Evolutionary conservation across 805 yeast species (phyloP), one percentile per base, ranked within the genome.

Genomic region (Pichia kluyveri): DNA sequence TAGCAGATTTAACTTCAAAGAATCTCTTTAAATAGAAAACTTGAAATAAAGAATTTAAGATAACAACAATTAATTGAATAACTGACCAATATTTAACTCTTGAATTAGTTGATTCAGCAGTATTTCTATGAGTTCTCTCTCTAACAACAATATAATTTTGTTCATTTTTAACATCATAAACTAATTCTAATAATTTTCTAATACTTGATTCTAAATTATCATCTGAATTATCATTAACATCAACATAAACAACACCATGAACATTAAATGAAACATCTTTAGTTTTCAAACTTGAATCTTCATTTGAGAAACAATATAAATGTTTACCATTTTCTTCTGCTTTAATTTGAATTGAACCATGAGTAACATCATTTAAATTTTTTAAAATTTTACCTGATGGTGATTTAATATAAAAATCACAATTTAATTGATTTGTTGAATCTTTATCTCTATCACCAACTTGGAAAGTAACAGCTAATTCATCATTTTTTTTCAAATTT

Each of bases 61-160:
- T 84, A 42, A 91, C 97, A 48, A 93, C 90, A 45, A 82, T 59
- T 54, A 93, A 72, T 72, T 91, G 99, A 75, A 90, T 84, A 32
- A 87, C 75, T 28, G 96, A 86, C 99, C 99, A 91, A 87, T 95
- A 93, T 69, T 91, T 91, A 55, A 91, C 98, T 60, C 99, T 81
- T 47, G 93, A 83, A 68, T 91, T 91, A 42, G 99, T 91, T 26
- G 96, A 86, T 70, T 91, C 99, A 7, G 99, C 98, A 10, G 99
- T 91, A 70, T 91, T 93, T 78, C 99, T 85, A 68, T 91, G 99
- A 15, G 95, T 86, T 71, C 97, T 84, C 70, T 91, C 99, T 69
- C 99, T 82, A 52, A 91, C 89, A 43, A 90, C 95, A 58, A 93
- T 82, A 69, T 93, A 93, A 58, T 86, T 79, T 61, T 84, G 95